Conservation (phyloP, 2,329 filamentous ascomycete species). For the Thermoascus crustaceus region DNA sequence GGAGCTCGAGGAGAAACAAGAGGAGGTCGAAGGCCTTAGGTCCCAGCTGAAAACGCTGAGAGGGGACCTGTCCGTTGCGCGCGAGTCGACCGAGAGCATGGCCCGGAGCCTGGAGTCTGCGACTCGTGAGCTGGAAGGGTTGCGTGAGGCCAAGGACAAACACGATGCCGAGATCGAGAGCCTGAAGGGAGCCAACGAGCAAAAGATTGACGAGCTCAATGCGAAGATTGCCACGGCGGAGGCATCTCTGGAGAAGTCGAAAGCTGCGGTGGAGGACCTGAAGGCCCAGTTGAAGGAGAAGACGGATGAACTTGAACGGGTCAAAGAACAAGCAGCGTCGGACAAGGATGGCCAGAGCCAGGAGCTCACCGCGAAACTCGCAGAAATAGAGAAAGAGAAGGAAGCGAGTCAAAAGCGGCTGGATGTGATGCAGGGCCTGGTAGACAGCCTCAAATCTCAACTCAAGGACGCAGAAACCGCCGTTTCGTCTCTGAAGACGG, state of each 20-base stretch:
- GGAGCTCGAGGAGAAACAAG: conserved; percentile 61
- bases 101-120: conserved; percentile 59
- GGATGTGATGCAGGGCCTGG: conserved; percentile 47
- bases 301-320: conserved; percentile 29
- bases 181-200: conserved; percentile 33
- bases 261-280: conserved; percentile 24
- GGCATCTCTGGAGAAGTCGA: conserved; percentile 21
- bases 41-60: conserved; percentile 60
- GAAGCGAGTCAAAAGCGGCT: conserved; percentile 43
- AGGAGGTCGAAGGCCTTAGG: conserved; percentile 63
- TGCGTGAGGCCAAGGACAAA: conserved; percentile 46
- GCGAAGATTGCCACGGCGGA: conserved; percentile 26
- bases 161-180: conserved; percentile 40
- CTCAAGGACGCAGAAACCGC: conserved; percentile 46
- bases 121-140: conserved; percentile 53
- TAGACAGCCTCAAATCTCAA: conserved; percentile 47
- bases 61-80: conserved; percentile 60
- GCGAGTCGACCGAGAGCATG: conserved; percentile 62
- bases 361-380: conserved; percentile 23
- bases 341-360: conserved; percentile 15
- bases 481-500: conserved; percentile 37
- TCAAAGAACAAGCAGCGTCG: conserved; percentile 22
- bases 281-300: conserved; percentile 34
- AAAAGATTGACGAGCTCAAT: conserved; percentile 36
- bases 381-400: conserved; percentile 28